A percentile compares a stretch with the other conserved stretches of the same genome.
Evolutionary conservation across 2,329 filamentous ascomycete genomes (phyloP).

Genomic region (Arthrobotrys iridis): DNA sequence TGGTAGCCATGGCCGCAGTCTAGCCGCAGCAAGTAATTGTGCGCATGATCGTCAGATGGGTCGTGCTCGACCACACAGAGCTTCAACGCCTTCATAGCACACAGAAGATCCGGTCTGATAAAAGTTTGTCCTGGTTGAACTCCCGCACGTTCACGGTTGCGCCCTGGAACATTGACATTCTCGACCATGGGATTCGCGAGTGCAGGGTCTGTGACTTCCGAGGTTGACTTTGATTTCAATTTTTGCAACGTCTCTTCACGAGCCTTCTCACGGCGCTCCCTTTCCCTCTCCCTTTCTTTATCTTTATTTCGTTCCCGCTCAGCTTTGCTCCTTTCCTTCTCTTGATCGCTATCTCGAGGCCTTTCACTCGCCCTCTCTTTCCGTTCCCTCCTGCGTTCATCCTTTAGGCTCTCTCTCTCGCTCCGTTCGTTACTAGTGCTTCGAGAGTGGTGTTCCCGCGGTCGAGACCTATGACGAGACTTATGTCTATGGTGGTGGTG

Average conservation of each 20-base stretch:
- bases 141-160: constrained; percentile 35
- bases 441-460: constrained; percentile 21
- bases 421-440: constrained; percentile 39
- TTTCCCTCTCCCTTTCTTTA: constrained; percentile 11
- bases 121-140: constrained; percentile 48
- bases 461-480: constrained; percentile 23
- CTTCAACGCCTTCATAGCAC: constrained; percentile 31
- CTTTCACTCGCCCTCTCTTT: constrained; percentile 1
- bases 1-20: constrained; percentile 57
- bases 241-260: constrained; percentile 19
- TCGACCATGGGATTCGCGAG: constrained; percentile 46
- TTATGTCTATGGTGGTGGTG: background rate
- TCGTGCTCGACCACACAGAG: constrained; percentile 44
- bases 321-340: constrained; percentile 2
- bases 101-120: constrained; percentile 47
- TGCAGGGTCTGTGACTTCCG: constrained; percentile 34
- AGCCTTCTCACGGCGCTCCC: constrained; percentile 13
- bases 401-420: constrained; percentile 27
- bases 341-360: background rate
- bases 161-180: constrained; percentile 21
- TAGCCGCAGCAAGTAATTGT: constrained; percentile 52
- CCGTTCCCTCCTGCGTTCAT: background rate
- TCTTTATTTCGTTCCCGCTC: constrained; percentile 20
- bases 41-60: constrained; percentile 25
- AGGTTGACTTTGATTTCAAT: constrained; percentile 2